Evolutionary conservation across 306 rosid genomes (phyloP).

Genomic region (Cotoneaster glaucophyllus): DNA sequence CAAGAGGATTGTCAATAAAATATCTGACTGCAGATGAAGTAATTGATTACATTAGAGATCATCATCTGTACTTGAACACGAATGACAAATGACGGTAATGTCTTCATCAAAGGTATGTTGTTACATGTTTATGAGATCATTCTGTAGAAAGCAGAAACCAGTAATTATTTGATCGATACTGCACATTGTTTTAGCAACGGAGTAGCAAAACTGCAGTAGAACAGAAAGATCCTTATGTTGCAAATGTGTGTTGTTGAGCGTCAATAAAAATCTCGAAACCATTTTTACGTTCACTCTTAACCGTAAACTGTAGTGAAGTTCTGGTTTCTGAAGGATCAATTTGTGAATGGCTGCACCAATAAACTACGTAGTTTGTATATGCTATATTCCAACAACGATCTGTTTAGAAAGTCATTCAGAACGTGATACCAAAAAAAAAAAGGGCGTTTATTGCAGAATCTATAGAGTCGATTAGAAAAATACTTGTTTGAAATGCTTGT

Average conservation of each 20-base stretch:
- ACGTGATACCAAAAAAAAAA: too few relatives aligned
- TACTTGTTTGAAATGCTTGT: background rate
- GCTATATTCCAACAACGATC: background rate
- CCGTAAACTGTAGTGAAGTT: background rate
- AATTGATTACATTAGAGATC: conserved; percentile 52
- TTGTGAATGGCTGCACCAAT: background rate
- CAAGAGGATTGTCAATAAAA: conserved; percentile 77
- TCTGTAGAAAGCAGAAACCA: background rate
- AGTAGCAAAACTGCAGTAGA: background rate
- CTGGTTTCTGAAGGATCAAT: background rate
- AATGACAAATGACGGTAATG: conserved; percentile 22
- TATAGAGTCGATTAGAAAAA: background rate
- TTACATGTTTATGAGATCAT: background rate
- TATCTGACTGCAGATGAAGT: conserved; percentile 74
- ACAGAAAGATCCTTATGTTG: background rate
- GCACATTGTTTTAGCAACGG: background rate
- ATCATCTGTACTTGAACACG: conserved; percentile 38
- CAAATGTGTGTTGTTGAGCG: background rate
- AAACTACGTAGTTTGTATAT: background rate
- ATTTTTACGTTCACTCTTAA: background rate
- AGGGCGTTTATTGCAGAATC: too few relatives aligned
- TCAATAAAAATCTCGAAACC: background rate
- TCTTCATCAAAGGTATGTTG: background rate
- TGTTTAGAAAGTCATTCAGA: too few relatives aligned
- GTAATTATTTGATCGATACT: background rate